These are phyloP conservation scores for Aureobasidium sp. DNA, from an alignment of 2,329 filamentous ascomycete species.

Conservation along the genomic window DNA sequence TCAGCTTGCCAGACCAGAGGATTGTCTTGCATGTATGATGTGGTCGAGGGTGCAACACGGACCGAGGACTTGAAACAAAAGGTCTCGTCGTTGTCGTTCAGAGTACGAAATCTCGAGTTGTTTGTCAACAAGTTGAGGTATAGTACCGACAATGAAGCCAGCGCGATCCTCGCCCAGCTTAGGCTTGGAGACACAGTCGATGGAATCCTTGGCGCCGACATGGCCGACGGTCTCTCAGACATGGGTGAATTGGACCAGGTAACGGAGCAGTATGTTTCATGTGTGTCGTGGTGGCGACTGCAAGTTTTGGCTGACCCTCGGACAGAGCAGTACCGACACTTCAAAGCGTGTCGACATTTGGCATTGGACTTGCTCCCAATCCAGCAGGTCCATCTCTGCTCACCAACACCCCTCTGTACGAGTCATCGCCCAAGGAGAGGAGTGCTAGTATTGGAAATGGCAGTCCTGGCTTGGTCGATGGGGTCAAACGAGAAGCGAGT, in stretches of 20 bases:
- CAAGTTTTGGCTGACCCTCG: background rate
- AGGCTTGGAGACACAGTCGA: slow-evolving; percentile 6
- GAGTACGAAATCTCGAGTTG: slow-evolving; percentile 2
- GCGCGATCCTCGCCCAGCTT: slow-evolving; percentile 5
- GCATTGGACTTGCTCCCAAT: slow-evolving; percentile 4
- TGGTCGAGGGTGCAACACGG: slow-evolving; percentile 7
- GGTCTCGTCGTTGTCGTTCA: background rate
- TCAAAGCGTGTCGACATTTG: background rate
- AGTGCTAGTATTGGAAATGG: background rate
- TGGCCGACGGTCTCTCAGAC: background rate
- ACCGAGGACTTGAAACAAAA: slow-evolving; percentile 8
- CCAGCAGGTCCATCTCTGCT: slow-evolving; percentile 1
- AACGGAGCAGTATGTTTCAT: slow-evolving; percentile 4
- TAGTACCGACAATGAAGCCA: slow-evolving; percentile 7
- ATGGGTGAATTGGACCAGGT: background rate
- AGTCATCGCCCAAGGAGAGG: background rate
- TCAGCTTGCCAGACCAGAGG: slow-evolving; percentile 5
- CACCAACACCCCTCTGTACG: background rate
- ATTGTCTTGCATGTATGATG: slow-evolving; percentile 7
- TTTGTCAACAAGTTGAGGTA: slow-evolving; percentile 5
- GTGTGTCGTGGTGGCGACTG: background rate
- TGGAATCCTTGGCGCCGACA: background rate
- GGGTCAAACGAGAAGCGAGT: background rate
- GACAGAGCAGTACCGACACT: background rate
- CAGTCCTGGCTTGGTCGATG: background rate